phyloP scores from a whole-genome alignment of 139 green algal genomes.

The Microglena sp. region DNA sequence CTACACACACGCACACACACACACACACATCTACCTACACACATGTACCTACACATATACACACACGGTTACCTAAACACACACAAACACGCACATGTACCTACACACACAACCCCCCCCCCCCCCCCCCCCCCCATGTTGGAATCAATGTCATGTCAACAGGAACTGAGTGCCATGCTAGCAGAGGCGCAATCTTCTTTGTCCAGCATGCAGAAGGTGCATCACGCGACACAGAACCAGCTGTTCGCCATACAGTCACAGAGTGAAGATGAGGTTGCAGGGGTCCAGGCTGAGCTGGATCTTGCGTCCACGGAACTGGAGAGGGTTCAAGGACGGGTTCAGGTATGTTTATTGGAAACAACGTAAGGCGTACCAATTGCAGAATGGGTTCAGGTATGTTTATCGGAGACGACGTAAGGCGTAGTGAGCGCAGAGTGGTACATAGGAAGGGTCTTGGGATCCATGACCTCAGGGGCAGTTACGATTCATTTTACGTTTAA shows the following conservation, averaged over 20 bases:
- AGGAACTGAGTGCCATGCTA: slow-evolving; percentile 51
- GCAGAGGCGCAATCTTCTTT: slow-evolving; percentile 43
- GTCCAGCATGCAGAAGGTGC: slow-evolving; percentile 56
- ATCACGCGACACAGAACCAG: slow-evolving; percentile 64
- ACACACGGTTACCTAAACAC: too few relatives aligned
- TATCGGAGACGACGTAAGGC: slow-evolving; percentile 49
- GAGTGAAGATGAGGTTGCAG: slow-evolving; percentile 48
- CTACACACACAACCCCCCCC: too few relatives aligned
- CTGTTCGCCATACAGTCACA: slow-evolving; percentile 60
- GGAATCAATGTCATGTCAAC: too few relatives aligned
- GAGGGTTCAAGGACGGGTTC: slow-evolving; percentile 42
- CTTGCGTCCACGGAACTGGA: slow-evolving; percentile 51
- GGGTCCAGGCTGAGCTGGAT: slow-evolving; percentile 62
- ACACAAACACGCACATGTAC: too few relatives aligned
- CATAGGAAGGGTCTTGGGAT: background rate
- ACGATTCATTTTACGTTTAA: too few relatives aligned
- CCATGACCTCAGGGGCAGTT: background rate
- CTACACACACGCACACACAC: too few relatives aligned
- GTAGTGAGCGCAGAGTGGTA: background rate
- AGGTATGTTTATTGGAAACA: too few relatives aligned
- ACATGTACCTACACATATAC: too few relatives aligned
- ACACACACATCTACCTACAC: too few relatives aligned
- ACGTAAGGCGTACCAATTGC: too few relatives aligned
- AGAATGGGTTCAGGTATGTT: too few relatives aligned
- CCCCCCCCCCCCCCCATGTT: too few relatives aligned